Conservation (phyloP, 2,329 filamentous ascomycete species). For the Phoma sp. region DNA sequence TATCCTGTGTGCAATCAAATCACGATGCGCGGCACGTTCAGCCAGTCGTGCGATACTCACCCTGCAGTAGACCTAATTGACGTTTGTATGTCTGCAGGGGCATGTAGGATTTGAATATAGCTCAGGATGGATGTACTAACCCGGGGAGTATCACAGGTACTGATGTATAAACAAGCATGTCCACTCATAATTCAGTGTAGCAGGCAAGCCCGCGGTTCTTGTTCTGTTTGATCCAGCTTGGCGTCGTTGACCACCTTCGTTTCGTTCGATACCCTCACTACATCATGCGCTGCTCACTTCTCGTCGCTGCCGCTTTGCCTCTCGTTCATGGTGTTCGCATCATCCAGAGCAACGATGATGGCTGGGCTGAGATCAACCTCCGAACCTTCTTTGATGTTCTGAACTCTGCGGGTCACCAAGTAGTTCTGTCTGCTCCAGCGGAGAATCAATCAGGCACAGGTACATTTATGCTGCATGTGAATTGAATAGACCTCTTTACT, state of each 20-base stretch:
- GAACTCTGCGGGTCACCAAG: slow-evolving; percentile 62
- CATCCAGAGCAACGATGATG: slow-evolving; percentile 73
- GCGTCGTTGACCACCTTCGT: not conserved
- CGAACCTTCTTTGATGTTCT: slow-evolving; percentile 66
- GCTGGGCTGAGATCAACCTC: slow-evolving; percentile 74
- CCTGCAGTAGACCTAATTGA: slow-evolving; percentile 1
- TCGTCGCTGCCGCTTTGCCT: slow-evolving; percentile 35
- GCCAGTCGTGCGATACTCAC: slow-evolving; percentile 10
- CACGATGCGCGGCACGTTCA: slow-evolving; percentile 27
- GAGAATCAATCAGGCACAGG: slow-evolving; percentile 69
- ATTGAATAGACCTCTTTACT: not conserved
- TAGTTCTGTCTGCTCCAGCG: slow-evolving; percentile 70
- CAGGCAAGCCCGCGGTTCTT: not conserved
- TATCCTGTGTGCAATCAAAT: slow-evolving; percentile 38
- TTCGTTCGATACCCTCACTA: not conserved
- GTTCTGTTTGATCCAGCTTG: not conserved
- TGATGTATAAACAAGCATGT: slow-evolving; percentile 19
- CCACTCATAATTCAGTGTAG: not conserved
- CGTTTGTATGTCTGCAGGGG: slow-evolving; percentile 2
- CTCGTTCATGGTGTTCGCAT: slow-evolving; percentile 39
- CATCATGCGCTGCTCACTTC: slow-evolving; percentile 35
- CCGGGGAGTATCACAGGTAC: not conserved
- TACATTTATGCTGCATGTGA: slow-evolving; percentile 36
- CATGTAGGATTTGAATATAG: slow-evolving; percentile 2
- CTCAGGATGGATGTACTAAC: slow-evolving; percentile 3